phyloP scores from a whole-genome alignment of 2,329 filamentous ascomycete species.

The Ascochyta rabiei region DNA sequence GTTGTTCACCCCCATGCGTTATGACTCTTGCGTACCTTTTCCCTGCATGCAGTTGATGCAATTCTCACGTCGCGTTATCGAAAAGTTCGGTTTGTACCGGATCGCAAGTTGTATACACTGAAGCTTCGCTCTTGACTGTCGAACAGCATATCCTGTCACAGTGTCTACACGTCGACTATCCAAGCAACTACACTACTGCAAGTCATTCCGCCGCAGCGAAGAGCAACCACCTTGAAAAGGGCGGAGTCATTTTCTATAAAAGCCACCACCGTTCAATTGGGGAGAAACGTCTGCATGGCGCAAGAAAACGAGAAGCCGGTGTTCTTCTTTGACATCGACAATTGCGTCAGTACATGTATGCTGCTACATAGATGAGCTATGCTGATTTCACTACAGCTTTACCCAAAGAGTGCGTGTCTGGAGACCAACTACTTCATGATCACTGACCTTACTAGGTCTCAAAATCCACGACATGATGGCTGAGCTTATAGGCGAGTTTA shows the following conservation, averaged over 20 bases:
- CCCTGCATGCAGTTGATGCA: constrained; percentile 6
- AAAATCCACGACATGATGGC: constrained; percentile 91
- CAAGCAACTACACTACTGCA: neutral
- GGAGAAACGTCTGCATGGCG: constrained; percentile 27
- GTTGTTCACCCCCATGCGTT: constrained; percentile 18
- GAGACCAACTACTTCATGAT: neutral
- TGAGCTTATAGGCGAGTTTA: constrained; percentile 67
- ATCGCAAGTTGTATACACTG: neutral
- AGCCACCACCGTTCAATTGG: neutral
- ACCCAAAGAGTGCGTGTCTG: constrained; percentile 73
- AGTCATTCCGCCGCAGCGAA: constrained; percentile 5
- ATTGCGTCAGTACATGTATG: constrained; percentile 67
- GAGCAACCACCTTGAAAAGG: constrained; percentile 2
- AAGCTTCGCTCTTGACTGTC: neutral
- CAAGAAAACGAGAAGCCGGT: constrained; percentile 55
- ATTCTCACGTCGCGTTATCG: neutral
- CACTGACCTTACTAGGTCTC: constrained; percentile 59
- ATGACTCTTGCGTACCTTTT: constrained; percentile 13
- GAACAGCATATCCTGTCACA: neutral
- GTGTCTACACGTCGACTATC: neutral
- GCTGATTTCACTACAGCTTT: constrained; percentile 61
- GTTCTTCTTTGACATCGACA: constrained; percentile 93
- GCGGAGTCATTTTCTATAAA: constrained; percentile 8
- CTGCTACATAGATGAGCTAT: neutral
- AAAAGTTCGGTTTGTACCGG: neutral